These are phyloP conservation scores for Bolboschoenus planiculmis DNA, from an alignment of 176 grass and related monocot genomes.

Conservation along the genomic window DNA sequence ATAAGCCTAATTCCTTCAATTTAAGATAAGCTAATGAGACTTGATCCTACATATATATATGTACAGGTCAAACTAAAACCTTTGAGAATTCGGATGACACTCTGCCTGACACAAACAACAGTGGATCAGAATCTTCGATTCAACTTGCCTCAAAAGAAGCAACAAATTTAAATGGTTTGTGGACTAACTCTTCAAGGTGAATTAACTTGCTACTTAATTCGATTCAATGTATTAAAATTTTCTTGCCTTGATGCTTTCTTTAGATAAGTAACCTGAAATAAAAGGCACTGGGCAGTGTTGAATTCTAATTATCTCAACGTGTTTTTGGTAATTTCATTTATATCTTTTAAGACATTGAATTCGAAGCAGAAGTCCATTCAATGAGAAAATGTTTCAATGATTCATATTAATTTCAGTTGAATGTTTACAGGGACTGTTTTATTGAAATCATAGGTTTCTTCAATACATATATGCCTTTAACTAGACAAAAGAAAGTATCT, in stretches of 20 bases:
- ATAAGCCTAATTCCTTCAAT: not conserved
- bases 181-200: constrained; percentile 77
- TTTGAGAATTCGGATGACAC: constrained; percentile 65
- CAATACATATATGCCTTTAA: not conserved
- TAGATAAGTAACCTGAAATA: not conserved
- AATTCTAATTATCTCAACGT: not conserved
- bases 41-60: constrained; percentile 10
- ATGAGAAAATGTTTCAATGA: not conserved
- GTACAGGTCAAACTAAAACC: constrained; percentile 47
- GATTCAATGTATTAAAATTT: not conserved
- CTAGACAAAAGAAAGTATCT: not conserved
- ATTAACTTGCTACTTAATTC: not conserved
- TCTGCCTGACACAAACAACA: constrained; percentile 38
- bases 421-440: not conserved
- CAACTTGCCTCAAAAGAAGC: constrained; percentile 40
- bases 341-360: not conserved
- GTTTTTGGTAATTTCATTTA: not conserved
- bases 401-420: not conserved
- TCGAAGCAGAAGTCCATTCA: not conserved
- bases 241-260: not conserved
- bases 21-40: not conserved
- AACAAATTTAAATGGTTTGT: constrained; percentile 42
- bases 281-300: not conserved
- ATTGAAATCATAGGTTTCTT: not conserved
- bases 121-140: constrained; percentile 60